Conservation (phyloP, 257 asterid species). For the Lithospermum erythrorhizon region DNA sequence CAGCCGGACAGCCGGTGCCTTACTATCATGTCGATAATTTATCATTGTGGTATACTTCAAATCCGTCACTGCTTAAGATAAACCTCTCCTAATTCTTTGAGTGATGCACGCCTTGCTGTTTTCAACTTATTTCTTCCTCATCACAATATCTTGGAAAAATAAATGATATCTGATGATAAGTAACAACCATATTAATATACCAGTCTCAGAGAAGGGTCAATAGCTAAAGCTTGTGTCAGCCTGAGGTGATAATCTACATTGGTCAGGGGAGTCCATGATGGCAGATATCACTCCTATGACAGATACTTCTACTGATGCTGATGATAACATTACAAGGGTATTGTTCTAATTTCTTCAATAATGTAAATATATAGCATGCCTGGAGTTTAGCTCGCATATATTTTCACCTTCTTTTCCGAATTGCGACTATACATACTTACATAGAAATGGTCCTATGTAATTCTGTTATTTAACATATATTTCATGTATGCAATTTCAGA, state of each 20-base stretch:
- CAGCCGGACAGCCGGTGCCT: neutral
- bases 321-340: constrained; percentile 72
- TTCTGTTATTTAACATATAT: neutral
- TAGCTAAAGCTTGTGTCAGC: constrained; percentile 13
- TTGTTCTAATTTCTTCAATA: constrained; percentile 1
- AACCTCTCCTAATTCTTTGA: neutral
- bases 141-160: neutral
- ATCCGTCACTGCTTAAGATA: neutral
- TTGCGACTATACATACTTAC: neutral
- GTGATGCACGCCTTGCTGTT: neutral
- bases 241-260: constrained; percentile 17
- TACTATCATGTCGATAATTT: neutral
- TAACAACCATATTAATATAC: neutral
- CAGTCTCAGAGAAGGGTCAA: constrained; percentile 13
- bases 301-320: constrained; percentile 91
- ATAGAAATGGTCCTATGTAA: neutral
- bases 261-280: constrained; percentile 36
- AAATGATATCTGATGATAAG: neutral
- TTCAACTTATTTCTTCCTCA: neutral
- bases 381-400: neutral
- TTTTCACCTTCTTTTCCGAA: neutral
- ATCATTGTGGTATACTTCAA: neutral
- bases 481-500: constrained; percentile 40
- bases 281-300: constrained; percentile 85
- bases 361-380: neutral